Evolutionary conservation across 768 basidiomycete species (phyloP), one percentile per base, ranked within the genome.

Genomic region (Psilocybe azurescens): DNA sequence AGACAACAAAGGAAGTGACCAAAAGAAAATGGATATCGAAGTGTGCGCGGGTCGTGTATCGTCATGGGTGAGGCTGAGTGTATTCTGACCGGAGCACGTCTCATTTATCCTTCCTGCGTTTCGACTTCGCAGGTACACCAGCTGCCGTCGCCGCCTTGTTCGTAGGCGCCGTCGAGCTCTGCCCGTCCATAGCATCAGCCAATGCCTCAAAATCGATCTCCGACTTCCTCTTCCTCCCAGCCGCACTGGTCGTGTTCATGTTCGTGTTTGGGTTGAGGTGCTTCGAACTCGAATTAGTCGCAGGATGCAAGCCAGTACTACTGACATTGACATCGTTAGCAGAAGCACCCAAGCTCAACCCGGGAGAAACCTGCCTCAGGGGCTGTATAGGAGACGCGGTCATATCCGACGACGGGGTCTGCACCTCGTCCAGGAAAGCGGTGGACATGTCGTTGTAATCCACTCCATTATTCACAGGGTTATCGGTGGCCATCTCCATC

Each of bases 181-280:
- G 53, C 7, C 10, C 39, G 20, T 20, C 76, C 57, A 69, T 46
- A 16, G 60, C 65, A 53, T 60, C 62, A 44, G n/a, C 69, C 59
- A 67, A 18, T 36, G 49, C 47, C 1, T 64, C 59, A 60, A 69
- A 47, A 48, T 65, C 66, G 13, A 70, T 68, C 61, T 74, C 75
- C 24, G 79, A 81, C 69, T 82, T 82, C 53, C 81, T 73, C 64
- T 81, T 81, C n/a, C 58, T 59, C 10, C 62, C 57, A n/a, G 30
- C 41, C 0, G 36, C 20, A 10, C 36, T 33, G 0, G 57, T 41
- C 14, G 16, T 33, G 4, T 51, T 50, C 20, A 20, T 8, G 18
- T 14, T 32, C 7, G 39, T 11, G 8, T 38, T 39, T 8, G 38
- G 14, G 20, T 58, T 58, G 41, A 44, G n/a, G 5, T 44, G 41